These are phyloP conservation scores for Schoenoplectus tabernaemontani DNA, from an alignment of 202 grass and related monocot species.

Conservation along the genomic window DNA sequence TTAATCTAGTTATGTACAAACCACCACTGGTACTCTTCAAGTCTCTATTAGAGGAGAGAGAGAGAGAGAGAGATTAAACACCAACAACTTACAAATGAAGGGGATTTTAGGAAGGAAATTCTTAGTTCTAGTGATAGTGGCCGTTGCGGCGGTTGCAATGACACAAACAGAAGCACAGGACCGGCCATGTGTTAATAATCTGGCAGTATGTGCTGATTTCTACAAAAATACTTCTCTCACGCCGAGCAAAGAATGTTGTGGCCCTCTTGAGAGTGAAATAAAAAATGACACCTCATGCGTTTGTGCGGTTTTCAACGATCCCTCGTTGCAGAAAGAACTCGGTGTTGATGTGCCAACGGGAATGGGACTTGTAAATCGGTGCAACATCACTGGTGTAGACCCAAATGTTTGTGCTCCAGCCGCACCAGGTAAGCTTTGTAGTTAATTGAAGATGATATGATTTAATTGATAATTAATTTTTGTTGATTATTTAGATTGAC, in stretches of 20 bases:
- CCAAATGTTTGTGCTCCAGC: not conserved
- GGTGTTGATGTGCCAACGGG: conserved; percentile 1
- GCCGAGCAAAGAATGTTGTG: conserved; percentile 13
- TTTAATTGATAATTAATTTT: not conserved
- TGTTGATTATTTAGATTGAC: not conserved
- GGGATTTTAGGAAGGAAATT: conserved; percentile 2
- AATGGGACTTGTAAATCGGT: not conserved
- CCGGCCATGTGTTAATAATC: conserved; percentile 16
- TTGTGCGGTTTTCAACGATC: conserved; percentile 19
- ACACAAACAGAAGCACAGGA: not conserved
- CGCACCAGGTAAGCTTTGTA: conserved; percentile 2
- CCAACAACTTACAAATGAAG: not conserved
- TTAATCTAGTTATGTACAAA: not conserved
- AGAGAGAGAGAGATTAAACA: not conserved
- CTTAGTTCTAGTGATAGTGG: not conserved
- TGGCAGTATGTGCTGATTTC: not conserved
- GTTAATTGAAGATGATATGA: not conserved
- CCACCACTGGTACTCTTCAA: not conserved
- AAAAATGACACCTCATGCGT: conserved; percentile 2
- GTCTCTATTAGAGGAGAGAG: too few species aligned
- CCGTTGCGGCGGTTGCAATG: not conserved
- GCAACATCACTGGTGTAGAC: conserved; percentile 20
- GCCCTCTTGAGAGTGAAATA: conserved; percentile 16
- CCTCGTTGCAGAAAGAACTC: not conserved
- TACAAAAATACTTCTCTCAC: conserved; percentile 1